Evolutionary conservation across 2,329 filamentous ascomycete species (phyloP).

Genomic region (Tolypocladium guangdongense): DNA sequence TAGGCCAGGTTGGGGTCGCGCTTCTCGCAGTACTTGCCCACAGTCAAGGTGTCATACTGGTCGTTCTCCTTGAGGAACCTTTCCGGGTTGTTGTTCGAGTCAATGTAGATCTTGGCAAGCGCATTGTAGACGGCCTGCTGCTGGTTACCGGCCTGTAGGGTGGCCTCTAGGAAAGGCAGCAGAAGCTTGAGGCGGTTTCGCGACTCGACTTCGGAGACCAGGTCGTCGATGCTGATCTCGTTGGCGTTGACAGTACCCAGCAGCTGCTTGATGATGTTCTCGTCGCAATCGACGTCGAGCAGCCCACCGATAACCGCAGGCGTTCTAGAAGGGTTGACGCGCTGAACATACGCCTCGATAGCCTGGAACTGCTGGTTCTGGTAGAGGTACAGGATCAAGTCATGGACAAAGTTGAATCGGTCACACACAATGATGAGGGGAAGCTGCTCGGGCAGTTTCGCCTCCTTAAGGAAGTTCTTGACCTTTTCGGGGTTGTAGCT

Average conservation of each 20-base stretch:
- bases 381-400: constrained; percentile 91
- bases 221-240: constrained; percentile 84
- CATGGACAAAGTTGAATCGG: constrained; percentile 98
- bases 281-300: constrained; percentile 93
- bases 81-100: constrained; percentile 96
- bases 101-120: constrained; percentile 97
- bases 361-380: constrained; percentile 99
- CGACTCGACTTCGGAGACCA: constrained; percentile 89
- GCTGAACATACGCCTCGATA: constrained; percentile 95
- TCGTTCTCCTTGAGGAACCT: constrained; percentile 97
- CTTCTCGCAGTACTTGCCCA: constrained; percentile 99
- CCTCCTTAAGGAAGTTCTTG: constrained; percentile 99
- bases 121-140: constrained; percentile 97
- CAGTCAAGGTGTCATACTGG: constrained; percentile 80
- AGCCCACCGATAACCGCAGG: constrained; percentile 89
- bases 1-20: constrained; percentile 91
- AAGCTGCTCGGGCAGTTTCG: constrained; percentile 80
- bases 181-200: constrained; percentile 93
- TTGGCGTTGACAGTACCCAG: constrained; percentile 73
- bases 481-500: constrained; percentile 88
- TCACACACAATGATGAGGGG: constrained; percentile 98
- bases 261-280: constrained; percentile 88
- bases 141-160: constrained; percentile 79
- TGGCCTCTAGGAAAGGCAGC: constrained; percentile 90
- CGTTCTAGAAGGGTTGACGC: constrained; percentile 83